A percentile compares a stretch with the other conserved stretches of the same genome.
Conservation (phyloP, 805 yeast species). For the Metschnikowia picachoensis region DNA sequence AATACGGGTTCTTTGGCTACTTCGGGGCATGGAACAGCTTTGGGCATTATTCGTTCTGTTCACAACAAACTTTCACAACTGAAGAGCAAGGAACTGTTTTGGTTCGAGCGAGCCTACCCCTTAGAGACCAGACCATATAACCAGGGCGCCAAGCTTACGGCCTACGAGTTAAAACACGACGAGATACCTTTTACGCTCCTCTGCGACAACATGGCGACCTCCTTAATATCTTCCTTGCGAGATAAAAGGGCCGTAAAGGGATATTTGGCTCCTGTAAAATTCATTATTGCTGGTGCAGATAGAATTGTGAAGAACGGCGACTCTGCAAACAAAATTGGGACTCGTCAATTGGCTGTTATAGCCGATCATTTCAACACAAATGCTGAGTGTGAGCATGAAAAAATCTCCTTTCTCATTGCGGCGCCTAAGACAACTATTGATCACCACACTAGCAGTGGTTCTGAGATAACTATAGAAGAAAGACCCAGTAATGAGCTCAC, state of each 20-base stretch:
- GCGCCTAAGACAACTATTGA: conserved; percentile 95
- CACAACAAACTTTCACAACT: conserved; percentile 39
- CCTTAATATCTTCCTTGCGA: conserved; percentile 52
- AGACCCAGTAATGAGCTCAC: conserved; percentile 80
- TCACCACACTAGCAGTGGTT: conserved; percentile 59
- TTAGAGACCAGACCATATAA: conserved; percentile 95
- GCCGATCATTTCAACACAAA: conserved; percentile 48
- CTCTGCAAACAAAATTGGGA: conserved; percentile 95
- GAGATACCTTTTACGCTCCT: conserved; percentile 82
- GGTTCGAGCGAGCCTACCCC: conserved; percentile 72
- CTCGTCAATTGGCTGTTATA: conserved; percentile 78
- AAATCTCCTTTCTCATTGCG: conserved; percentile 83
- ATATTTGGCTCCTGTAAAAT: conserved; percentile 64
- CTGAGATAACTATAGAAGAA: conserved; percentile 78
- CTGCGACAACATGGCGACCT: conserved; percentile 89
- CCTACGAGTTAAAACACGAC: conserved; percentile 85
- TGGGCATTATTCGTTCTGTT: conserved; percentile 83
- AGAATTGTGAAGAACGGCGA: conserved; percentile 92
- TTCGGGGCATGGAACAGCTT: conserved; percentile 95
- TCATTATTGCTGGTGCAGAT: conserved; percentile 93
- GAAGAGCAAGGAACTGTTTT: conserved; percentile 32
- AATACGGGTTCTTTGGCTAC: conserved; percentile 97
- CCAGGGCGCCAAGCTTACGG: conserved; percentile 92
- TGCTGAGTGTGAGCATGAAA: conserved; percentile 27
- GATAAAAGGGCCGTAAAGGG: conserved; percentile 23